A percentile compares a stretch with the other conserved stretches of the same genome.
Conservation (phyloP, 1,139 yeast species). For the Saccharomyces pastorianus region DNA sequence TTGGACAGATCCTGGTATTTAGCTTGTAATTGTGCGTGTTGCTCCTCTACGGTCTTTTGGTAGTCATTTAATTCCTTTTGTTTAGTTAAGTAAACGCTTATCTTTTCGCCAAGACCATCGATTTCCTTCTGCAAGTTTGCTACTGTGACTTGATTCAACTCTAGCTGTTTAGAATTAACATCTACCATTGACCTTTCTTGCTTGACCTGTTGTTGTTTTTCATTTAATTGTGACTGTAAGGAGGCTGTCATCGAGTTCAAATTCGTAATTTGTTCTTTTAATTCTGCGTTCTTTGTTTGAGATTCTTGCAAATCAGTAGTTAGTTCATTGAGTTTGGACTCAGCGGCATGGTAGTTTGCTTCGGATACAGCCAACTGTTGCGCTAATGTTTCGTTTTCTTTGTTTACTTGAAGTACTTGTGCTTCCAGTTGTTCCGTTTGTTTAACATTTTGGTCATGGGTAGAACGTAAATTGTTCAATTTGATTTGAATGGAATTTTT, state of each 20-base stretch:
- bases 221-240: conserved; percentile 48
- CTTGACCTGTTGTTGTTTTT: conserved; percentile 45
- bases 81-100: conserved; percentile 22
- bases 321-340: conserved; percentile 55
- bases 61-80: conserved; percentile 36
- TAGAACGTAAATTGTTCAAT: conserved; percentile 54
- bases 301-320: conserved; percentile 54
- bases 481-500: conserved; percentile 68
- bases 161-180: conserved; percentile 63
- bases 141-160: conserved; percentile 45
- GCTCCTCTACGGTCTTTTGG: conserved; percentile 30
- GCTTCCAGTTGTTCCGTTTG: conserved; percentile 67
- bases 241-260: conserved; percentile 61
- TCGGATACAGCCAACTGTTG: conserved; percentile 74
- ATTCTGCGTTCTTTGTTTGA: conserved; percentile 54
- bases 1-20: conserved; percentile 27
- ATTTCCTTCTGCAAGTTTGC: conserved; percentile 42
- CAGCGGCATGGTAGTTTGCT: conserved; percentile 69
- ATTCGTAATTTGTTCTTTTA: conserved; percentile 60
- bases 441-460: conserved; percentile 72
- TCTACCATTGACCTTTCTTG: conserved; percentile 56
- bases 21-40: conserved; percentile 36
- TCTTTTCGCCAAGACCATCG: conserved; percentile 34
- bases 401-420: conserved; percentile 48
- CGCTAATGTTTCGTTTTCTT: conserved; percentile 64